Evolutionary conservation across 2,329 filamentous ascomycete species (phyloP).

Genomic region (Blastomyces silverae): DNA sequence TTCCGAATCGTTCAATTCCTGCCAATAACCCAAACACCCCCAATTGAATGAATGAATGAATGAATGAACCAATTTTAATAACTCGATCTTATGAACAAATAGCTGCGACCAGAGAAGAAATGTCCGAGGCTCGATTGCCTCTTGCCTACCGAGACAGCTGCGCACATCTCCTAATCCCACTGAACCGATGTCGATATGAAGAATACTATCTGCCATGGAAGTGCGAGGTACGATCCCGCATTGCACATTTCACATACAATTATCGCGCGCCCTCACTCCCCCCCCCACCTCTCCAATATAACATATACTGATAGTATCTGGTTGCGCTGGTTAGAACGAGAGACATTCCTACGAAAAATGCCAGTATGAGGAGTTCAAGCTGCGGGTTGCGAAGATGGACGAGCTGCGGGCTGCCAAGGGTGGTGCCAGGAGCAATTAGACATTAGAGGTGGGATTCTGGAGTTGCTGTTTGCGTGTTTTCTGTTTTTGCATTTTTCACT

Average conservation of each 20-base stretch:
- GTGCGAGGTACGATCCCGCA: conserved; percentile 62
- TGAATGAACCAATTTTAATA: conserved; percentile 3
- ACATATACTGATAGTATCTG: conserved; percentile 15
- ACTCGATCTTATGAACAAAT: conserved; percentile 14
- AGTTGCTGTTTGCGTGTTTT: neutral
- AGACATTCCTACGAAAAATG: conserved; percentile 98
- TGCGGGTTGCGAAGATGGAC: conserved; percentile 97
- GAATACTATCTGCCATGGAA: conserved; percentile 97
- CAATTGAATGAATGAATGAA: neutral
- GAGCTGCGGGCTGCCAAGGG: conserved; percentile 82
- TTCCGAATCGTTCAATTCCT: neutral
- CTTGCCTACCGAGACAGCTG: conserved; percentile 92
- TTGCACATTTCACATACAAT: neutral
- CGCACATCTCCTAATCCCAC: conserved; percentile 85
- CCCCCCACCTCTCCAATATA: neutral
- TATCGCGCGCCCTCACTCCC: too few relatives aligned
- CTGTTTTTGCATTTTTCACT: neutral
- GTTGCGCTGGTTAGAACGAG: conserved; percentile 60
- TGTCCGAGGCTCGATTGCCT: conserved; percentile 84
- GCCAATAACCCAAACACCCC: neutral
- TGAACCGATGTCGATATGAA: conserved; percentile 89
- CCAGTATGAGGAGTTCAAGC: conserved; percentile 98
- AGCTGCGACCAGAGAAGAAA: conserved; percentile 74
- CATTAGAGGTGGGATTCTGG: neutral
- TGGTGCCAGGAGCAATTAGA: conserved; percentile 69